Conservation (phyloP, 495 filamentous ascomycete genomes). For the Collariella sp. region DNA sequence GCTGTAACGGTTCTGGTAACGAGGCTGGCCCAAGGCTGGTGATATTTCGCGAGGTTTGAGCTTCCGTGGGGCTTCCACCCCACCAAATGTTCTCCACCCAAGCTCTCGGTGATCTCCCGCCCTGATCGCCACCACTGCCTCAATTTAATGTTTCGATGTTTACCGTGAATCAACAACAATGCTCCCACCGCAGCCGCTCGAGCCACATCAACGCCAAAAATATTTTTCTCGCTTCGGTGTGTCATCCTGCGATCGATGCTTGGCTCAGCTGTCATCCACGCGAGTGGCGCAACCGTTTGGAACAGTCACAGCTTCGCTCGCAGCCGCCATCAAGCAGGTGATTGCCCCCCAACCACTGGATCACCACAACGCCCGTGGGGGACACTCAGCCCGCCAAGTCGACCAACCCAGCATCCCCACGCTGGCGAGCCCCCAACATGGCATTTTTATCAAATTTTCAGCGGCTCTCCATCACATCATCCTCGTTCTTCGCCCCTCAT, state of each 20-base stretch:
- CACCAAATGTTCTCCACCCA: no score
- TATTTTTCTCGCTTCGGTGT: background rate
- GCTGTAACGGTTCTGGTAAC: no score
- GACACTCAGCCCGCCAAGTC: background rate
- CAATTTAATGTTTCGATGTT: no score
- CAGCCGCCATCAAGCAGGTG: constrained; percentile 7
- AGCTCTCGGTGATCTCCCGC: no score
- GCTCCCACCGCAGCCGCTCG: background rate
- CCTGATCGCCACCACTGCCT: no score
- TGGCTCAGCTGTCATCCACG: background rate
- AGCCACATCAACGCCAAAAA: background rate
- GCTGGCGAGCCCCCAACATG: background rate
- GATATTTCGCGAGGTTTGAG: no score
- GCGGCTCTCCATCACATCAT: background rate
- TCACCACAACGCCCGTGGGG: no score
- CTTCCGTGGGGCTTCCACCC: no score
- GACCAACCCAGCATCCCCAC: background rate
- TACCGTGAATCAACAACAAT: no score
- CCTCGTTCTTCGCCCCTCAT: background rate
- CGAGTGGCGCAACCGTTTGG: background rate
- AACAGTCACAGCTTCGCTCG: constrained; percentile 1
- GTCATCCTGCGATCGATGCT: background rate
- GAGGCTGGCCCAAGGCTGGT: no score
- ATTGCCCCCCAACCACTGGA: constrained; percentile 3
- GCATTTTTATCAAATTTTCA: background rate